Conservation (phyloP, 2,329 filamentous ascomycete genomes). For the Hymenotorrendiella dingleyae region DNA sequence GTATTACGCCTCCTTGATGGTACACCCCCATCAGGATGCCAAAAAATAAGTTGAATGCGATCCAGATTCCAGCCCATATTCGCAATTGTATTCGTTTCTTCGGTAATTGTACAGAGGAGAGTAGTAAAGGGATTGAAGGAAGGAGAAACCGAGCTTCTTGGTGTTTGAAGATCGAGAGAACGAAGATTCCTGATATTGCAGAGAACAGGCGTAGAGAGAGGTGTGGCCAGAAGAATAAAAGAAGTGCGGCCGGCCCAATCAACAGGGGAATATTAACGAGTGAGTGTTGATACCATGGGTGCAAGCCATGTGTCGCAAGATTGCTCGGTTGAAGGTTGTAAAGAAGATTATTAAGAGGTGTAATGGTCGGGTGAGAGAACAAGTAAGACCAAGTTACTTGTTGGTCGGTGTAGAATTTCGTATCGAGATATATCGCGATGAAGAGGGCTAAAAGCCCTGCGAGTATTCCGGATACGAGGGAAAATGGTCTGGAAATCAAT, state of each 20-base stretch:
- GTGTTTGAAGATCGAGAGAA: conserved; percentile 70
- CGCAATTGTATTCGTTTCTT: conserved; percentile 43
- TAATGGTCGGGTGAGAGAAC: conserved; percentile 60
- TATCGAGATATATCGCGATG: conserved; percentile 76
- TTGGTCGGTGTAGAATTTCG: conserved; percentile 67
- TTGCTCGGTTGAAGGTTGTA: conserved; percentile 70
- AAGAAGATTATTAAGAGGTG: conserved; percentile 69
- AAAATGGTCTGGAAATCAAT: conserved; percentile 42
- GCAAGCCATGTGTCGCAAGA: conserved; percentile 68
- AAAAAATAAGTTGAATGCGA: conserved; percentile 62
- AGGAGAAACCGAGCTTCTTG: conserved; percentile 76
- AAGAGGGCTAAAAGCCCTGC: conserved; percentile 63
- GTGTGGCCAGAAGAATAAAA: conserved; percentile 53
- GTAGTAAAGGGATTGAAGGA: conserved; percentile 68
- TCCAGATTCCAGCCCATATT: conserved; percentile 57
- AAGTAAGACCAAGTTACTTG: conserved; percentile 61
- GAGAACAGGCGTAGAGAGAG: conserved; percentile 61
- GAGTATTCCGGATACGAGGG: conserved; percentile 56
- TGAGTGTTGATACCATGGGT: conserved; percentile 73
- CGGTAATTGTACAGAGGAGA: conserved; percentile 67
- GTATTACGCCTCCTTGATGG: conserved; percentile 74
- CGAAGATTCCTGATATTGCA: conserved; percentile 64
- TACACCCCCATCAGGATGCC: conserved; percentile 74
- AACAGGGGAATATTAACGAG: conserved; percentile 66
- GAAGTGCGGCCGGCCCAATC: conserved; percentile 61